Conservation (phyloP, 106 monocot genomes). For the Dendrobium catenatum region DNA sequence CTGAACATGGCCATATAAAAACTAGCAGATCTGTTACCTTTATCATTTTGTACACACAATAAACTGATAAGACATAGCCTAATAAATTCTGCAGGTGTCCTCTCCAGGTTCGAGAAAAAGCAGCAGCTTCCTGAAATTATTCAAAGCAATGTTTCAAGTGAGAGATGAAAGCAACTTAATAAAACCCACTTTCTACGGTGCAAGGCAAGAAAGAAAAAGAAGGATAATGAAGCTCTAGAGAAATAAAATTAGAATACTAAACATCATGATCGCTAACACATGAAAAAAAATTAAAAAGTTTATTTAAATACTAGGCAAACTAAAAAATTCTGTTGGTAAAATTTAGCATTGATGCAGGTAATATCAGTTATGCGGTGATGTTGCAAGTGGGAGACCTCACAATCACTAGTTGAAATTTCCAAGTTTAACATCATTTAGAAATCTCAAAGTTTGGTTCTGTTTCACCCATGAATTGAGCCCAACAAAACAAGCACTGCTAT, state of each 20-base stretch:
- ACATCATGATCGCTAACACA: background rate
- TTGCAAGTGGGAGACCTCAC: background rate
- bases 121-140: slow-evolving; percentile 80
- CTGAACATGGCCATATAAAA: background rate
- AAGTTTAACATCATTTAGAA: background rate
- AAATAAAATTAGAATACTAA: background rate
- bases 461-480: background rate
- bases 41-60: slow-evolving; percentile 98
- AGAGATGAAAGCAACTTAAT: background rate
- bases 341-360: background rate
- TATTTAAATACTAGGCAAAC: background rate
- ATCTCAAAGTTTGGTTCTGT: background rate
- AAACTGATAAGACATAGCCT: slow-evolving; percentile 92
- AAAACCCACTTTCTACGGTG: background rate
- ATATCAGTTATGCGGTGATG: background rate
- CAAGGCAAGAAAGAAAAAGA: background rate
- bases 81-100: slow-evolving; percentile 91
- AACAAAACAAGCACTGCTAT: background rate
- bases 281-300: background rate
- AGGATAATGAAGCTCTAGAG: background rate
- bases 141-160: background rate
- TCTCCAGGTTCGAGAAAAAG: slow-evolving; percentile 91
- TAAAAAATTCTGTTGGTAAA: background rate
- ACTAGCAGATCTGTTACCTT: slow-evolving; percentile 46
- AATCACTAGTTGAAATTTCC: background rate